Conservation (phyloP, 116 monocot species). For the Zostera marina region DNA sequence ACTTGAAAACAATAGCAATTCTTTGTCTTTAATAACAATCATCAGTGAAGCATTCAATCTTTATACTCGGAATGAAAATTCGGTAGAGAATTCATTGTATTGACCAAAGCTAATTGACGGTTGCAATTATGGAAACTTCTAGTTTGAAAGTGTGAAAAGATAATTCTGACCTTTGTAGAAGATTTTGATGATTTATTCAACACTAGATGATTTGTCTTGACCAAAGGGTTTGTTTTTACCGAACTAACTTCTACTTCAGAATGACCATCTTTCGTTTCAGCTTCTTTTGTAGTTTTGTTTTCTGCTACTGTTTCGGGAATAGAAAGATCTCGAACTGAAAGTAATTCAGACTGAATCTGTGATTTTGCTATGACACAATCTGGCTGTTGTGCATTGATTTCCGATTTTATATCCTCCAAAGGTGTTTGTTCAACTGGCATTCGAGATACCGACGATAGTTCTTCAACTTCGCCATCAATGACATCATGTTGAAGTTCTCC, state of each 20-base stretch:
- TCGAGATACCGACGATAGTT: constrained; percentile 3
- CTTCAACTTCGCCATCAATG: constrained; percentile 17
- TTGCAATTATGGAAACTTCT: not conserved
- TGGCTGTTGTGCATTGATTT: not conserved
- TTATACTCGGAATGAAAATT: not conserved
- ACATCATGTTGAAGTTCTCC: constrained; percentile 8
- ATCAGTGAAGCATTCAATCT: too few species aligned
- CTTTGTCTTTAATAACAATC: too few species aligned
- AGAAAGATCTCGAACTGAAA: constrained; percentile 3
- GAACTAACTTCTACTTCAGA: constrained; percentile 8
- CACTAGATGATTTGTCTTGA: constrained; percentile 8
- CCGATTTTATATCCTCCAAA: constrained; percentile 2
- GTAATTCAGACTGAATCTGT: not conserved
- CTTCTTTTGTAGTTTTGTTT: constrained; percentile 2
- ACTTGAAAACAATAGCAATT: too few species aligned
- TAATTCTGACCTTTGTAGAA: constrained; percentile 16
- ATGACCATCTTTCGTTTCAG: not conserved
- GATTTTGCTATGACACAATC: not conserved
- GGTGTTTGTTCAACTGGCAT: not conserved
- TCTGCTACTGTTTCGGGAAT: not conserved
- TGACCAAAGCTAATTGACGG: not conserved
- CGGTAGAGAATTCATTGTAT: not conserved
- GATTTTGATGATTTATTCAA: constrained; percentile 14
- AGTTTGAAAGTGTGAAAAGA: not conserved
- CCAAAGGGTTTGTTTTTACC: constrained; percentile 1